Evolutionary conservation across 1,284 basidiomycete species (phyloP).

Genomic region (Fomes fomentarius): DNA sequence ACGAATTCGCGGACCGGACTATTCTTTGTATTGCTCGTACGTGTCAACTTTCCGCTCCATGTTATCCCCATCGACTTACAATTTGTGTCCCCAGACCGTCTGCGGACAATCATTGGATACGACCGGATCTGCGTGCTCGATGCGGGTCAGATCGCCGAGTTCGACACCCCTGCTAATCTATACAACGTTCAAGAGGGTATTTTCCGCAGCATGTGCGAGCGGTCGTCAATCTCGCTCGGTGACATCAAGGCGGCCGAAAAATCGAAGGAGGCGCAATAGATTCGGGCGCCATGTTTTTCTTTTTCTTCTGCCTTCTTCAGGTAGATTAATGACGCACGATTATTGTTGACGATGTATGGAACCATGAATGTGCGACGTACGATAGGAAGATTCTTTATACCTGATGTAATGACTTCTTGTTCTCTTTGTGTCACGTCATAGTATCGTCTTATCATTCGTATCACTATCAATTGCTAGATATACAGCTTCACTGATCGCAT

Average conservation of each 20-base stretch:
- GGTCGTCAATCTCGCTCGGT: conserved; percentile 67
- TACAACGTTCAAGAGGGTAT: conserved; percentile 59
- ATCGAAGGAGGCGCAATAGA: conserved; percentile 20
- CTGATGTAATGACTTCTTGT: too few relatives aligned
- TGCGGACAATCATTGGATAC: conserved; percentile 77
- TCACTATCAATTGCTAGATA: too few relatives aligned
- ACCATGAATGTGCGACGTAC: too few relatives aligned
- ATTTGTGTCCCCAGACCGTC: conserved; percentile 51
- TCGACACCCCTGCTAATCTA: conserved; percentile 74
- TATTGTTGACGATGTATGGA: too few relatives aligned
- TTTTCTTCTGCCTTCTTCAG: too few relatives aligned
- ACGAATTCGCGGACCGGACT: conserved; percentile 81
- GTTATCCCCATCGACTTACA: neutral
- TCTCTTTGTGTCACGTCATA: too few relatives aligned
- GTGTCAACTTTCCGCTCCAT: conserved; percentile 26
- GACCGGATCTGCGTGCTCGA: conserved; percentile 80
- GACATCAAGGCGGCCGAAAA: conserved; percentile 56
- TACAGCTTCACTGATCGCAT: too few relatives aligned
- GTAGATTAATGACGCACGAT: too few relatives aligned
- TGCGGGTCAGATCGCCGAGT: conserved; percentile 67
- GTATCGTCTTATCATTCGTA: too few relatives aligned
- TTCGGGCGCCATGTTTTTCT: too few relatives aligned
- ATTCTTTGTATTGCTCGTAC: conserved; percentile 80
- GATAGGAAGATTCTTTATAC: too few relatives aligned
- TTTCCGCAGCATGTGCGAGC: conserved; percentile 76